Conservation (phyloP, 768 basidiomycete species). For the Floccularia luteovirens region DNA sequence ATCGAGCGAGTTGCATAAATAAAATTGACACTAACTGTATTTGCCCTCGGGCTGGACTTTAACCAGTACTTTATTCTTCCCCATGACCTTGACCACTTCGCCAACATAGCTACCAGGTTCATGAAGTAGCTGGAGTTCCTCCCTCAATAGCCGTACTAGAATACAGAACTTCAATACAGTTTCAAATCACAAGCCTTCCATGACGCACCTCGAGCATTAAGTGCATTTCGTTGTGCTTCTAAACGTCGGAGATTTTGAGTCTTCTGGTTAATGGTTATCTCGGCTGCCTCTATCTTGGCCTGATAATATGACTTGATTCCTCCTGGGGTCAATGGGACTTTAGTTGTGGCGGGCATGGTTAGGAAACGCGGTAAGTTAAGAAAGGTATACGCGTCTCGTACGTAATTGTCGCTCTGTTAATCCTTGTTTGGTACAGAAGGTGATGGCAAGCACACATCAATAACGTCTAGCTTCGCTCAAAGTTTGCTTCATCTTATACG, state of each 20-base stretch:
- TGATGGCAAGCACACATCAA: too few species aligned
- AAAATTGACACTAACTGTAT: constrained; percentile 66
- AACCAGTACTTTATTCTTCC: constrained; percentile 96
- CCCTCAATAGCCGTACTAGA: constrained; percentile 79
- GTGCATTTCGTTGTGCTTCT: constrained; percentile 94
- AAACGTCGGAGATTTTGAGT: constrained; percentile 93
- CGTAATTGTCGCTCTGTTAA: too few species aligned
- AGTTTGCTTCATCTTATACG: too few species aligned
- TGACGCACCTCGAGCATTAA: constrained; percentile 84
- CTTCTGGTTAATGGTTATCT: constrained; percentile 90
- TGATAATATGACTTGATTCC: constrained; percentile 90
- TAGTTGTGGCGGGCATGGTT: constrained; percentile 28
- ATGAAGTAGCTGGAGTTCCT: constrained; percentile 88
- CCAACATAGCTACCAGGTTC: constrained; percentile 98
- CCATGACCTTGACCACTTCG: constrained; percentile 97
- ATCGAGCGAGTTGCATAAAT: neutral
- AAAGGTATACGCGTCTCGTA: constrained; percentile 20
- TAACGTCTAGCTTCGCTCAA: too few species aligned
- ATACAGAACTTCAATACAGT: neutral
- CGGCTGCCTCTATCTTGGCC: constrained; percentile 91
- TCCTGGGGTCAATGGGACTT: constrained; percentile 37
- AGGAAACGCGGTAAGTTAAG: constrained; percentile 1
- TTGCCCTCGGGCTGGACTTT: constrained; percentile 99
- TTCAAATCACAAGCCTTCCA: constrained; percentile 2
- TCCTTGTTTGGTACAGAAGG: too few species aligned